phyloP scores from a whole-genome alignment of 306 rosid species.

The Acacia confusa region DNA sequence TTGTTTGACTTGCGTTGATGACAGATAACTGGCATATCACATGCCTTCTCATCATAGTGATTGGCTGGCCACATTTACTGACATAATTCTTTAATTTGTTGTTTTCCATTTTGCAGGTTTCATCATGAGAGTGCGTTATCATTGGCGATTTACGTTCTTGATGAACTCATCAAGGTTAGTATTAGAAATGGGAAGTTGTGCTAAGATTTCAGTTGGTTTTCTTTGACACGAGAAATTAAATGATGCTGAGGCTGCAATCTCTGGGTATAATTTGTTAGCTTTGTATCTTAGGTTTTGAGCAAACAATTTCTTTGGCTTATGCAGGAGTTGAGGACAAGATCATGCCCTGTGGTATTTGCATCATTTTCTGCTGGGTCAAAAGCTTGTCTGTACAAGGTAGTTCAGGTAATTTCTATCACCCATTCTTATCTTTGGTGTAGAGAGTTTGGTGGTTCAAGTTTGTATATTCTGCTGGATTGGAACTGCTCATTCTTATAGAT shows the following conservation, averaged over 20 bases:
- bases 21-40: constrained; percentile 10
- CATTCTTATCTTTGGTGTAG: constrained; percentile 19
- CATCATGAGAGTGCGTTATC: constrained; percentile 72
- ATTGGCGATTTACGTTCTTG: constrained; percentile 70
- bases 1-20: constrained; percentile 13
- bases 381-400: constrained; percentile 82
- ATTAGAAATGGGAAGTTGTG: constrained; percentile 22
- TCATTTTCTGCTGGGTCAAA: constrained; percentile 84
- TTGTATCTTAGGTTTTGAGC: constrained; percentile 24
- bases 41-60: constrained; percentile 14
- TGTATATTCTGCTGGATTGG: constrained; percentile 17
- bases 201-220: constrained; percentile 26
- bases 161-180: constrained; percentile 90
- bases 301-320: constrained; percentile 31
- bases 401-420: constrained; percentile 59
- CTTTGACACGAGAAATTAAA: background rate
- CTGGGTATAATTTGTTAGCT: constrained; percentile 10
- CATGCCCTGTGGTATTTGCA: constrained; percentile 82
- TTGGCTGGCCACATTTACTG: constrained; percentile 9
- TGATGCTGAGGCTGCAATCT: constrained; percentile 7
- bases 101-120: constrained; percentile 58
- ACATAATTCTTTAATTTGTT: constrained; percentile 12
- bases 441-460: constrained; percentile 24
- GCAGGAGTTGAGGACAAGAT: constrained; percentile 74
- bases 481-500: constrained; percentile 21